A percentile compares a stretch with the other conserved stretches of the same genome.
Conservation (phyloP, 441 rosid species). For the Capsella rubella region DNA sequence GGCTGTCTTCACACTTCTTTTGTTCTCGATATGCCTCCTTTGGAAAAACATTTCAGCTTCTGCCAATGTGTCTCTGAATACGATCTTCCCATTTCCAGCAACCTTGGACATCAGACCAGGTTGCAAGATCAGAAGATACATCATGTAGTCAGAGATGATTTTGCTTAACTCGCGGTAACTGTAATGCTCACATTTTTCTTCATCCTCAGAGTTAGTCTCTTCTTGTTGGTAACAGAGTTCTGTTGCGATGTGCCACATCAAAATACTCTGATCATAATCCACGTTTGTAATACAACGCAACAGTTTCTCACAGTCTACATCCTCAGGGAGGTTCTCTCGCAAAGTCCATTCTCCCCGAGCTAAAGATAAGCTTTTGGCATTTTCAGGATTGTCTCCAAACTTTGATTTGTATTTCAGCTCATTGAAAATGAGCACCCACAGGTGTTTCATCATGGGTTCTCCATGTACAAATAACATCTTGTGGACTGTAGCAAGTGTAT, state of each 20-base stretch:
- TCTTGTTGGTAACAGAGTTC: constrained; percentile 56
- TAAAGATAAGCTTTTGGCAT: constrained; percentile 49
- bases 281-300: constrained; percentile 46
- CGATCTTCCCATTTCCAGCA: too few relatives aligned
- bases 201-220: not conserved
- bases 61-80: too few relatives aligned
- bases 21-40: too few relatives aligned
- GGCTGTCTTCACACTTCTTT: constrained; percentile 19
- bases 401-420: constrained; percentile 53
- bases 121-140: too few relatives aligned
- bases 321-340: constrained; percentile 27
- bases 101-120: too few relatives aligned
- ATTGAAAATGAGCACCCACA: constrained; percentile 55
- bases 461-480: constrained; percentile 39
- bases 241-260: constrained; percentile 74
- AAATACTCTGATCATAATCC: constrained; percentile 64
- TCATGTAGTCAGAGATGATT: too few relatives aligned
- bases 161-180: too few relatives aligned
- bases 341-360: constrained; percentile 64
- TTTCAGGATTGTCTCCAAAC: constrained; percentile 52
- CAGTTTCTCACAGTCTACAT: constrained; percentile 25
- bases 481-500: constrained; percentile 44
- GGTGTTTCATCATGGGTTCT: constrained; percentile 49
- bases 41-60: too few relatives aligned
- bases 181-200: not conserved